Conservation (phyloP, 306 rosid species). For the Vigna unguiculata region DNA sequence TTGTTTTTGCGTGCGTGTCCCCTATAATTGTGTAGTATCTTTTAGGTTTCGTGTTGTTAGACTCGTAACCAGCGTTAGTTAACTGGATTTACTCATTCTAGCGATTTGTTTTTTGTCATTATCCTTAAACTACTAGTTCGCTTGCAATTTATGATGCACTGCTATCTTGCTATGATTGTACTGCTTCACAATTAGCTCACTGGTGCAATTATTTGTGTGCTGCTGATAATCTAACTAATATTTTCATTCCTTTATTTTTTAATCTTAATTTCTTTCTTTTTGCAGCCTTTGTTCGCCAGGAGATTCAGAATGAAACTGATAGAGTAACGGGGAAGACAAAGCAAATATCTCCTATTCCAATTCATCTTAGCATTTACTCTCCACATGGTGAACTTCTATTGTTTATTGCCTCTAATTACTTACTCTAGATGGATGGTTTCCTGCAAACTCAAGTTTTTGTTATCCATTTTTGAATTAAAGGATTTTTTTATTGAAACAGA, state of each 20-base stretch:
- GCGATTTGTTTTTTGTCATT: neutral
- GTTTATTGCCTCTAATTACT: neutral
- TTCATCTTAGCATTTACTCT: constrained; percentile 97
- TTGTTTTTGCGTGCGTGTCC: neutral
- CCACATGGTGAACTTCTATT: constrained; percentile 70
- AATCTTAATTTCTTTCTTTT: constrained; percentile 30
- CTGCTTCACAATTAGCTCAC: neutral
- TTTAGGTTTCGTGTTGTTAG: neutral
- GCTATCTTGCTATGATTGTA: neutral
- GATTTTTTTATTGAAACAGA: neutral
- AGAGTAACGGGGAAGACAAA: constrained; percentile 85
- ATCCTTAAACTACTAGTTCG: neutral
- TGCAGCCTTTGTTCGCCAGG: constrained; percentile 85
- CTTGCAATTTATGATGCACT: neutral
- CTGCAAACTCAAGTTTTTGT: constrained; percentile 10
- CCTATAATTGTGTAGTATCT: neutral
- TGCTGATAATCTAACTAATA: constrained; percentile 12
- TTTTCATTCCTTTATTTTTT: constrained; percentile 19
- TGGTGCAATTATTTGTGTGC: constrained; percentile 20
- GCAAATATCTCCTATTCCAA: constrained; percentile 92
- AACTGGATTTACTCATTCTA: neutral
- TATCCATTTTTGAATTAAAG: neutral
- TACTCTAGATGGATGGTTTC: constrained; percentile 33
- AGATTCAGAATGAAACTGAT: constrained; percentile 96
- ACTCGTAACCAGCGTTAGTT: neutral